phyloP scores from a whole-genome alignment of 2,329 filamentous ascomycete species.

The Botryosphaeria dothidea region DNA sequence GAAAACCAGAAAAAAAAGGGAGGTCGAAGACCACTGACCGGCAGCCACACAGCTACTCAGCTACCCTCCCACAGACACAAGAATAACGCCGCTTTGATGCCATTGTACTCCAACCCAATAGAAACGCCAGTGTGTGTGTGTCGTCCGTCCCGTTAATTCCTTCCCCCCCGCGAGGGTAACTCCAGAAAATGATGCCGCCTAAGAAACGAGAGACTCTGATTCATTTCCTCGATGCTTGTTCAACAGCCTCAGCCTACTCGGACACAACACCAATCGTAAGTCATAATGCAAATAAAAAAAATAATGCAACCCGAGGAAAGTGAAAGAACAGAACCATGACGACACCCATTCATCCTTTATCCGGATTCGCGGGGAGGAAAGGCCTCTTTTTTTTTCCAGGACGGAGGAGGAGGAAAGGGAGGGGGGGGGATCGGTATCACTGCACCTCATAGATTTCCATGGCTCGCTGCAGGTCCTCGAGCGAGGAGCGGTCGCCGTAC shows the following conservation, averaged over 20 bases:
- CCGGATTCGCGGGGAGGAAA: background rate
- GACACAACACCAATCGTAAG: slow-evolving; percentile 7
- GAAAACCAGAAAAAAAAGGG: background rate
- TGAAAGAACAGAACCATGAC: background rate
- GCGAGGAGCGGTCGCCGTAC: slow-evolving; percentile 15
- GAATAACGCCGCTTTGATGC: background rate
- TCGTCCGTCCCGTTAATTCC: background rate
- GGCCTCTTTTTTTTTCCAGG: no score
- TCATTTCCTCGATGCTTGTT: background rate
- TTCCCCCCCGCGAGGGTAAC: background rate
- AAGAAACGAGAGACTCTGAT: background rate
- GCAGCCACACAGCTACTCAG: background rate
- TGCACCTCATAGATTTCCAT: slow-evolving; percentile 20
- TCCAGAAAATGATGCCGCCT: background rate
- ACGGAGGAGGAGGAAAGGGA: background rate
- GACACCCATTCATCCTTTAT: background rate
- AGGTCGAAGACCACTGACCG: background rate
- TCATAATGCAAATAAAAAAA: background rate
- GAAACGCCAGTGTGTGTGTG: background rate
- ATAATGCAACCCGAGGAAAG: background rate
- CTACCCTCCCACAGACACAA: background rate
- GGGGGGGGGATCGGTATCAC: background rate
- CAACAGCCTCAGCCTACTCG: background rate
- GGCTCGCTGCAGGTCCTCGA: slow-evolving; percentile 19
- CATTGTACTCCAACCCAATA: background rate